Evolutionary conservation across 768 basidiomycete genomes (phyloP).

Genomic region (Lactifluus hygrophoroides): DNA sequence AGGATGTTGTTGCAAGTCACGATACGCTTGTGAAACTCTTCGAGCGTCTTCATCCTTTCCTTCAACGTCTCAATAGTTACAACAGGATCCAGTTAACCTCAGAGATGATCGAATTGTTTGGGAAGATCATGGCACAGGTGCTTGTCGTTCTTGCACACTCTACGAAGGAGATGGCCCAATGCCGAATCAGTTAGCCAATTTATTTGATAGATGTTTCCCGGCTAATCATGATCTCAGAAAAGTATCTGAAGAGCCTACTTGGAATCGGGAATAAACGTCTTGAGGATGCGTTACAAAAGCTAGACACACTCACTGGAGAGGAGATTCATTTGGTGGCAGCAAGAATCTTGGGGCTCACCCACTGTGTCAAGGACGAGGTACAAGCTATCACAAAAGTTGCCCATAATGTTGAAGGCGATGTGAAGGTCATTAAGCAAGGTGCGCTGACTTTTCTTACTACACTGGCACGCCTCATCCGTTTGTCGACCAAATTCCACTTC

Average conservation of each 20-base stretch:
- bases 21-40: too few species aligned
- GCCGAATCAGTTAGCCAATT: background rate
- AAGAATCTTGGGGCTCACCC: background rate
- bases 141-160: background rate
- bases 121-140: background rate
- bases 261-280: background rate
- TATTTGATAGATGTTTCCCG: too few species aligned
- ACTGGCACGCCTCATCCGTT: too few species aligned
- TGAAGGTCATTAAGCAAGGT: background rate
- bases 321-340: background rate
- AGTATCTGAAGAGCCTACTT: background rate
- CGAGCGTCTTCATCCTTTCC: background rate
- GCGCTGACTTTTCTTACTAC: background rate
- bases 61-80: background rate
- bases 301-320: conserved; percentile 2
- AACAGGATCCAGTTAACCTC: background rate
- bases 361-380: background rate
- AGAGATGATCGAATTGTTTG: background rate
- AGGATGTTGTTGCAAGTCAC: too few species aligned
- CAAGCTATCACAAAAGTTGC: background rate
- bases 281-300: background rate
- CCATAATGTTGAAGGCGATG: background rate
- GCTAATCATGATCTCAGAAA: background rate
- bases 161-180: background rate
- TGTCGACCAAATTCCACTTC: background rate